Evolutionary conservation across 2,329 filamentous ascomycete genomes (phyloP).

Genomic region (Colletotrichum sansevieriae): DNA sequence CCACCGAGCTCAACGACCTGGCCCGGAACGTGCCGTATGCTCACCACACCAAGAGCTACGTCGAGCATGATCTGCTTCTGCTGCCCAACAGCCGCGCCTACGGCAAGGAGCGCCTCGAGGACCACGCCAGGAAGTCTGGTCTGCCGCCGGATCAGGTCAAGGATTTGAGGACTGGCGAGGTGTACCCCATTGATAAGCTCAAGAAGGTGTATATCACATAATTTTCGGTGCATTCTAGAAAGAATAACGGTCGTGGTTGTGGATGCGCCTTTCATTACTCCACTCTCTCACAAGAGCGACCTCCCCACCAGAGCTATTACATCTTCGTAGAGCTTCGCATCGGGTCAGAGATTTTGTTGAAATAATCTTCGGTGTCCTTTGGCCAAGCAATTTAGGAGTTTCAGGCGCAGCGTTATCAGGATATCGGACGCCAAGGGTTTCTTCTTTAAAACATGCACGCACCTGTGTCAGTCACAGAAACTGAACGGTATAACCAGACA

Average conservation of each 20-base stretch:
- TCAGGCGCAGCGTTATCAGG: background rate
- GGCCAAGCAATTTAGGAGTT: background rate
- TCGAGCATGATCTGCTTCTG: constrained; percentile 88
- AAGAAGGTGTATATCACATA: constrained; percentile 94
- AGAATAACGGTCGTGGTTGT: background rate
- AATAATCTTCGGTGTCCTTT: background rate
- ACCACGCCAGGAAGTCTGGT: constrained; percentile 84
- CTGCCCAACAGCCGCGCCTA: constrained; percentile 91
- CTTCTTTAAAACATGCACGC: background rate
- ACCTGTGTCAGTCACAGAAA: too few relatives aligned
- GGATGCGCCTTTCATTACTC: too few relatives aligned
- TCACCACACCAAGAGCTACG: constrained; percentile 92
- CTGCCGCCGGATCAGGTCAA: constrained; percentile 75
- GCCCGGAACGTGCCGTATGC: constrained; percentile 92
- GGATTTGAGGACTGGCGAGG: constrained; percentile 81
- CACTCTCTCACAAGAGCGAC: too few relatives aligned
- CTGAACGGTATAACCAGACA: too few relatives aligned
- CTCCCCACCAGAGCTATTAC: too few relatives aligned
- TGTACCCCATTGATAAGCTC: constrained; percentile 72
- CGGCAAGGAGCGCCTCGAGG: constrained; percentile 78
- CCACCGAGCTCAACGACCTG: constrained; percentile 92
- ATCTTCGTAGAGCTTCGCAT: too few relatives aligned
- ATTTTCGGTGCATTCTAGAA: background rate
- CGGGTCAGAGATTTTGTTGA: too few relatives aligned
- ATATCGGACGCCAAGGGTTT: background rate